Evolutionary conservation across 768 basidiomycete species (phyloP), one percentile per base, ranked within the genome.

Genomic region (Mycena leptocephala): DNA sequence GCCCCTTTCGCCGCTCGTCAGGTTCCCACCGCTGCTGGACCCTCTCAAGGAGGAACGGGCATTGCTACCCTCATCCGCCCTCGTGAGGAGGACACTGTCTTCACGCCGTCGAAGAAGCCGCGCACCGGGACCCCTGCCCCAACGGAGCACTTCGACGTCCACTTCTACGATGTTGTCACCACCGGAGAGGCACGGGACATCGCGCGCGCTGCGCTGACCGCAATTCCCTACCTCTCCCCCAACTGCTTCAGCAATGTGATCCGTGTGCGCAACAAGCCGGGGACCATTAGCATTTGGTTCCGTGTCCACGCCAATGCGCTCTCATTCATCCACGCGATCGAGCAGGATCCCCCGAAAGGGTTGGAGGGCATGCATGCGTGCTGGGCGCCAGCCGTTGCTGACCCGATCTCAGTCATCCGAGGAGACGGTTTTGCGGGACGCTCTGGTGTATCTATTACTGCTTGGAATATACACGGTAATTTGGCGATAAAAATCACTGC

Each of bases 281-380:
- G n/a, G n/a, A n/a, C n/a, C n/a, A n/a, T n/a, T n/a, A n/a, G n/a
- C n/a, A n/a, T n/a, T n/a, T n/a, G n/a, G n/a, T n/a, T 62, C 70
- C 58, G 70, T 32, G 58, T 20, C 43, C 70, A 43, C 16, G 37
- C 56, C 8, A 28, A 30, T 20, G 58, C 39, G 2, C 11, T 62
- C 41, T 28, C 32, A 3, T 70, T 70, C 58, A 70, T 70, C 20
- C 26, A 62, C 18, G 70, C 58, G 2, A 70, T 70, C 28, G 59
- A 41, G 56, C 24, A 70, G 24, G 43, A 33, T 1, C 16, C 70
- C 5, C 35, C 39, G 1, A 6, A 1, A 5, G n/a, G 70, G 41
- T 30, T 70, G 1, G 70, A 70, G 20, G 70, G 70, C 18, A 33
- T 70, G 35, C 58, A 70, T 26, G 58, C 70, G 9, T 24, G 59